Base-by-base conservation (phyloP, 1,284 basidiomycete genomes). In the Cronartium quercuum region DNA sequence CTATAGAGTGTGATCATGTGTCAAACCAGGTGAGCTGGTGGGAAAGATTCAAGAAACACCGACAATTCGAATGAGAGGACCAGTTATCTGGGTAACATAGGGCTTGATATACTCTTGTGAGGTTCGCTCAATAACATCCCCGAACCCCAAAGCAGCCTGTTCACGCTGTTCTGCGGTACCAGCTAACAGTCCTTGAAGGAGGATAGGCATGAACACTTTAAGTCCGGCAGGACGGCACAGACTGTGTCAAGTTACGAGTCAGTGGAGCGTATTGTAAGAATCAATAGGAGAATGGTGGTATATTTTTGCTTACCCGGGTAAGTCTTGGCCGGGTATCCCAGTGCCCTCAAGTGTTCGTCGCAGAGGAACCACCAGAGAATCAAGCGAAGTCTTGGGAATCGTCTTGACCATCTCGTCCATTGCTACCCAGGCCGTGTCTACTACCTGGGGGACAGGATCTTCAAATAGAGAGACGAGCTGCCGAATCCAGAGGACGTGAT, bases 61-160 rank as follows among this genome's bases (percentile, higher is more conserved):
- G 40, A 69, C 75, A 37, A 69, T 76, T 12, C 73, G 73, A 80
- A 98, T 98, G 77, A 98, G 88, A 1, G 94, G 94, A 35, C 95
- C 94, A 29, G 95, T 97, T 82, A 98, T 93, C 41, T 92, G 91
- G 12, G 97, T 94, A 76, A 97, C 92, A 82, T 92, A 97, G 0
- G 94, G 91, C 82, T 96, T 97, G 87, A 99, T 91, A 0, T 92
- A 89, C 29, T 85, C 86, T 80, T 95, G 90, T 38, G 90, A 88
- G 0, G 94, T 97, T 37, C 93, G 87, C 82, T 94, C 90, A 18
- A 97, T 91, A 62, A 99, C 87, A 79, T 98, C 94, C 24, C 92
- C 91, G 76, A 98, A 93, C 58, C 92, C 94, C 79, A 92, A 91
- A 0, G 95, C 94, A 1, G 94, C 94, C 79, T 95, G 90, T 82